Evolutionary conservation across 257 asterid species (phyloP), one percentile per base, ranked within the genome.

Genomic region (Cinchona pubescens): DNA sequence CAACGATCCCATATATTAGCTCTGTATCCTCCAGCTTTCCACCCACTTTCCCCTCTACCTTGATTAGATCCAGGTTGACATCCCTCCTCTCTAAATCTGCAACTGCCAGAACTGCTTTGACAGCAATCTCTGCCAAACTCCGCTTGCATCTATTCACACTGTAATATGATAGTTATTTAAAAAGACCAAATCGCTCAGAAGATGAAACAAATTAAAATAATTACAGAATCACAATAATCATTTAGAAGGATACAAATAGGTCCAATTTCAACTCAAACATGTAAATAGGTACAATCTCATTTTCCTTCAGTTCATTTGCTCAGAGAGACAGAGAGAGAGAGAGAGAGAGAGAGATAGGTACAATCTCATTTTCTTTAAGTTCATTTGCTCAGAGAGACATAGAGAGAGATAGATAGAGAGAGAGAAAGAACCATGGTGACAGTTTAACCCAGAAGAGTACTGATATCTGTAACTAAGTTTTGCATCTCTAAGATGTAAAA

Each of bases 11-110:
- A 82, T 90, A 87, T 69, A 94, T 85, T 70, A 92, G 83, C 74
- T 94, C 98, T 3, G 98, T 89, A 76, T 94, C 98, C 90, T 94
- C 97, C 74, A 94, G 84, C 88, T 92, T 94, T 75, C 97, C 98
- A 62, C 98, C 98, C 2, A 92, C 98, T 86, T 90, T 92, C 18
- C 97, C 97, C 79, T 94, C 98, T 45, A 92, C 97, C 88, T 94
- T 94, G 78, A 94, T 92, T n/a, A 94, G 78, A 88, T 94, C 97
- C 71, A 94, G 84, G 82, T 94, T 94, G 61, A 94, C 97, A 83
- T 92, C 98, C 86, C 84, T 94, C 83, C 98, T 88, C 86, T 90
- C 98, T 77, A 94, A 81, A 89, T 94, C 98, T 27, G 97, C 99
- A 83, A 94, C 97, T 60, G 99, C 95, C 48, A 94, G 82, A 80